Base-by-base conservation (phyloP, 2,329 filamentous ascomycete genomes). In the Ophiostoma sp. region DNA sequence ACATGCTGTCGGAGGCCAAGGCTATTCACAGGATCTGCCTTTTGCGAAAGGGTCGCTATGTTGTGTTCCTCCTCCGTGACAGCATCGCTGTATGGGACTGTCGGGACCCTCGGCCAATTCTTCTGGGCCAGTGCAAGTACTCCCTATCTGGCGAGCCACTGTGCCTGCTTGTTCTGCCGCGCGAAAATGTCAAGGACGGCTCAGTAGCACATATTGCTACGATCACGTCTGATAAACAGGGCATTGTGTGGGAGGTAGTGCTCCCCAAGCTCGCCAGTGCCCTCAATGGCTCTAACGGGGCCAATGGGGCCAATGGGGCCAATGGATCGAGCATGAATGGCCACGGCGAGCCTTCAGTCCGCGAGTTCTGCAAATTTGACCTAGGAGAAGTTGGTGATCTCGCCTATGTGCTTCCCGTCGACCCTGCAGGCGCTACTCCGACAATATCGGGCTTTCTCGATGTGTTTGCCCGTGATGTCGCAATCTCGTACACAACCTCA, bases 21-120 rank as follows among this genome's bases (percentile, higher is more conserved):
- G 88, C 92, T 74, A 93, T 97, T 67, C 90, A 92, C 77, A 87
- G 92, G 68, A 94, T 93, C 73, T 92, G 90, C 72, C 82, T 97
- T 3, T 80, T 97, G 36, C 86, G 90, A 71, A 88, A 93, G 75
- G 92, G 92, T 15, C 85, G 89, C 54, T 94, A 93, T 76, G 86
- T 96, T 11, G 85, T 95, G n/a, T 93, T 94, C 73, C 82, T 97
- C 35, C 89, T 92, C 73, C 86, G 91, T 73, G 82, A 87, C 11
- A 86, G 83, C 23, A 84, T 97, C 36, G 87, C 89, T 0, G 80
- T 96, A 0, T 97, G 93, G 93, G 92, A 96, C 77, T 90, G 91
- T 72, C 85, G 90, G 62, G 80, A 82, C 0, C 79, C 84, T 11
- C 79, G 81, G 66, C 90, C 91, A 0, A 77, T 78, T 6, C 82